phyloP scores from a whole-genome alignment of 2,329 filamentous ascomycete species.

The Talaromyces sp. region DNA sequence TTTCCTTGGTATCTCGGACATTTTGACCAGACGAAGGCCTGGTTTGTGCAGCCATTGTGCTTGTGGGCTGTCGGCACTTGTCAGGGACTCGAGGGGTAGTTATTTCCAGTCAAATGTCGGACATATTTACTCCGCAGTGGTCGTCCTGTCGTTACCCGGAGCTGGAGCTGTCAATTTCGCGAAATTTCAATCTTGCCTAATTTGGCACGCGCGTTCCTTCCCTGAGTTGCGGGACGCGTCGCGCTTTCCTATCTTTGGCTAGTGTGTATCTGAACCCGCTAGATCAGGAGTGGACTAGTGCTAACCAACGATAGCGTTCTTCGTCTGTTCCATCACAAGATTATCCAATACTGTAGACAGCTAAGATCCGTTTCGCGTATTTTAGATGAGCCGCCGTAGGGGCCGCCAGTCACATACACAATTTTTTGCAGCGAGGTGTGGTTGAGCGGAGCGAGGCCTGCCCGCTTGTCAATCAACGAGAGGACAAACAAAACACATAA shows the following conservation, averaged over 20 bases:
- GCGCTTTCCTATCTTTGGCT: neutral
- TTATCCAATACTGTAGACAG: no score
- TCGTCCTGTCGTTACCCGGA: neutral
- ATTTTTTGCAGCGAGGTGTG: no score
- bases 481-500: neutral
- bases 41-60: constrained; percentile 4
- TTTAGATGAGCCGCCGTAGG: no score
- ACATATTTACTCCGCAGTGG: neutral
- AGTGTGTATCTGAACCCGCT: neutral
- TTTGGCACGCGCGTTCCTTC: constrained; percentile 6
- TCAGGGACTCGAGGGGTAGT: neutral
- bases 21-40: neutral
- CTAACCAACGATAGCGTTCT: neutral
- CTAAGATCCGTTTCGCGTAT: no score
- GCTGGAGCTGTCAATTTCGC: neutral
- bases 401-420: no score
- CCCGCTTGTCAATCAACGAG: no score
- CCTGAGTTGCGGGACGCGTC: neutral
- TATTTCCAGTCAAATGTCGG: neutral
- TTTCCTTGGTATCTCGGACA: constrained; percentile 30
- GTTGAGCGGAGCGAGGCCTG: no score
- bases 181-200: constrained; percentile 13
- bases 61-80: neutral
- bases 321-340: neutral
- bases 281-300: neutral